phyloP scores from a whole-genome alignment of 73 alveolate species.

The Paramecium sexaurelia region DNA sequence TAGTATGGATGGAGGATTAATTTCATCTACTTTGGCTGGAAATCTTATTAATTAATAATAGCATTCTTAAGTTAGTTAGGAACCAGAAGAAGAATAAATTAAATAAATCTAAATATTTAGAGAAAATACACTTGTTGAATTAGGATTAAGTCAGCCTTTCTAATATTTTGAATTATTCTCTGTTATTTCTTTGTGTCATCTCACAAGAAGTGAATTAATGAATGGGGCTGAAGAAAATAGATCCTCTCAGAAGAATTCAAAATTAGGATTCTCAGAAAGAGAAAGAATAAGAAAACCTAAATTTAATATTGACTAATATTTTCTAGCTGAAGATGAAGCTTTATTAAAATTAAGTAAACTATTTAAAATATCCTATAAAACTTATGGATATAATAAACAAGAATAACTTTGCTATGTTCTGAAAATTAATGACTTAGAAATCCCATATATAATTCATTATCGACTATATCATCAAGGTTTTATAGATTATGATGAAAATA shows the following conservation, averaged over 20 bases:
- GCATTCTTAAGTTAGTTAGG: constrained; percentile 5
- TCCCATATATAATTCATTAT: constrained; percentile 5
- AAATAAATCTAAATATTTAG: constrained; percentile 15
- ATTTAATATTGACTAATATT: constrained; percentile 1
- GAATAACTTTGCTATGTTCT: constrained; percentile 27
- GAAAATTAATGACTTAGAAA: constrained; percentile 26
- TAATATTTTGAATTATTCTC: constrained; percentile 38
- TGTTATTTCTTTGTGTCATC: constrained; percentile 16
- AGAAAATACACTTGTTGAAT: background rate
- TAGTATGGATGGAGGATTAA: constrained; percentile 39
- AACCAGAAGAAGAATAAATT: constrained; percentile 33
- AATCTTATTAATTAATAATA: background rate
- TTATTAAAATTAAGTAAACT: constrained; percentile 1
- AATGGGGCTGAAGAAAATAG: background rate
- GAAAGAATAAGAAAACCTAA: background rate
- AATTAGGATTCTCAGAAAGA: background rate
- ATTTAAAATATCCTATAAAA: background rate
- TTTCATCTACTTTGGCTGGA: background rate
- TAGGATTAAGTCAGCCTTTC: background rate
- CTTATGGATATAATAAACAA: constrained; percentile 3
- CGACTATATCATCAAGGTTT: constrained; percentile 54
- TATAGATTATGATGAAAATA: constrained; percentile 29
- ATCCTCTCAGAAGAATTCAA: background rate
- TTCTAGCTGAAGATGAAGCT: constrained; percentile 57
- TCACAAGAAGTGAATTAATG: constrained; percentile 39